Evolutionary conservation across 495 filamentous ascomycete genomes (phyloP).

Genomic region (Aspergillus incahuasiensis): DNA sequence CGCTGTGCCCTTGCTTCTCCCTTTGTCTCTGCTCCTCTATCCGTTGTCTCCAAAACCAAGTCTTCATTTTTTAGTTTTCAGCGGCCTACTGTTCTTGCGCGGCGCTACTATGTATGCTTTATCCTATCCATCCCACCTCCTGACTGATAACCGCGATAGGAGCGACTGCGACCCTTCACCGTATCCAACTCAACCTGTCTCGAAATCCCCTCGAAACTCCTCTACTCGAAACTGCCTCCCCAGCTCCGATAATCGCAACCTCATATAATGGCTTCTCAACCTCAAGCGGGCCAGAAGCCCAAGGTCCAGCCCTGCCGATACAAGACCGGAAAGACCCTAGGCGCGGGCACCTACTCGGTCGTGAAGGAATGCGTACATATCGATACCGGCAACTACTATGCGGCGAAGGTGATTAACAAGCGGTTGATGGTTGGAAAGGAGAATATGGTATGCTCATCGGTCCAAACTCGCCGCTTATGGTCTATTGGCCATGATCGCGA

Average conservation of each 20-base stretch:
- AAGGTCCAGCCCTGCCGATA: conserved; percentile 81
- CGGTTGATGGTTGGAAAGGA: conserved; percentile 94
- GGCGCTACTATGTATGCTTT: not conserved
- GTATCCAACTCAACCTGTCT: not conserved
- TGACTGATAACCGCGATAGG: not conserved
- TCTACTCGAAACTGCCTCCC: not conserved
- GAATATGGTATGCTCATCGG: conserved; percentile 72
- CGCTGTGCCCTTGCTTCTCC: not conserved
- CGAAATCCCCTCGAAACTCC: not conserved
- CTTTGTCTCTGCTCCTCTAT: not conserved
- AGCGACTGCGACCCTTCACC: not conserved
- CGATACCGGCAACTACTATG: conserved; percentile 96
- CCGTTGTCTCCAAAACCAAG: not conserved
- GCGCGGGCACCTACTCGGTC: conserved; percentile 94
- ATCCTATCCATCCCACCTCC: not conserved
- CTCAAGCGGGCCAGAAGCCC: conserved; percentile 41
- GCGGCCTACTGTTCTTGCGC: not conserved
- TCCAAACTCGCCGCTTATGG: not conserved
- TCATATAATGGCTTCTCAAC: conserved; percentile 37
- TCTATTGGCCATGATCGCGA: not conserved
- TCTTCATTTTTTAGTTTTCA: not conserved
- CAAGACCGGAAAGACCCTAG: conserved; percentile 97
- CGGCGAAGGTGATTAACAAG: conserved; percentile 99
- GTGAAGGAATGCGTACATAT: conserved; percentile 99
- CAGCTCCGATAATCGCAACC: not conserved